Conservation (phyloP, 345 rosid species). For the Nephelium lappaceum region DNA sequence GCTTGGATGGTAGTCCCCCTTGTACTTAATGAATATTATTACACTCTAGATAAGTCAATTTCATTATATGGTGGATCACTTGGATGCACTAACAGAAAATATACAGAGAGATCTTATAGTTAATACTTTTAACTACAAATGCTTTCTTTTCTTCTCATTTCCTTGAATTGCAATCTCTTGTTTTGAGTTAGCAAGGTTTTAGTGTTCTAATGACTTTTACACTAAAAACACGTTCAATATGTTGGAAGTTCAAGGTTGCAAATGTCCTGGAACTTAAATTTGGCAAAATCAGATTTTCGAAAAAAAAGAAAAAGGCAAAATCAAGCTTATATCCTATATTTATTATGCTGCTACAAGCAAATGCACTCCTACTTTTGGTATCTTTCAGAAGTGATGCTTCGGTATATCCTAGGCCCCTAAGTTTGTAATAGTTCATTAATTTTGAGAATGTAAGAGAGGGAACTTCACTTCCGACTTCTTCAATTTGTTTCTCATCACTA, state of each 20-base stretch:
- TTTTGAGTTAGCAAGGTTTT: neutral
- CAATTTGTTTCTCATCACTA: neutral
- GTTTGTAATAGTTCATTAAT: neutral
- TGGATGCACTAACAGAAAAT: neutral
- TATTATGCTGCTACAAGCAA: neutral
- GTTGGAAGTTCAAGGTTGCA: neutral
- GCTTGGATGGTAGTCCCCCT: conserved; percentile 71
- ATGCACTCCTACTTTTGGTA: neutral
- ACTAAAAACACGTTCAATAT: neutral
- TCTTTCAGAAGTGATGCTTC: neutral
- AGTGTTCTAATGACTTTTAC: neutral
- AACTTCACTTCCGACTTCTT: neutral
- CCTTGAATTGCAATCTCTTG: neutral
- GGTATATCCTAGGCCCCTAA: neutral
- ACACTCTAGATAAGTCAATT: neutral
- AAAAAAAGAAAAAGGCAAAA: too few species aligned
- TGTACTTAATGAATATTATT: conserved; percentile 4
- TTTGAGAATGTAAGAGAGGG: neutral
- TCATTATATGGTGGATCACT: neutral
- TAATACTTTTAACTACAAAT: neutral
- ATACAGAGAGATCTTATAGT: neutral
- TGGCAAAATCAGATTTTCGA: neutral
- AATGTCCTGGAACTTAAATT: neutral
- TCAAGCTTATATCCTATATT: neutral
- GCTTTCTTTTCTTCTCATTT: neutral